Percentiles rank a stretch among this genome's conserved stretches.
Conservation (phyloP, 768 basidiomycete species). For the Tubosaeta brunneosetosa region DNA sequence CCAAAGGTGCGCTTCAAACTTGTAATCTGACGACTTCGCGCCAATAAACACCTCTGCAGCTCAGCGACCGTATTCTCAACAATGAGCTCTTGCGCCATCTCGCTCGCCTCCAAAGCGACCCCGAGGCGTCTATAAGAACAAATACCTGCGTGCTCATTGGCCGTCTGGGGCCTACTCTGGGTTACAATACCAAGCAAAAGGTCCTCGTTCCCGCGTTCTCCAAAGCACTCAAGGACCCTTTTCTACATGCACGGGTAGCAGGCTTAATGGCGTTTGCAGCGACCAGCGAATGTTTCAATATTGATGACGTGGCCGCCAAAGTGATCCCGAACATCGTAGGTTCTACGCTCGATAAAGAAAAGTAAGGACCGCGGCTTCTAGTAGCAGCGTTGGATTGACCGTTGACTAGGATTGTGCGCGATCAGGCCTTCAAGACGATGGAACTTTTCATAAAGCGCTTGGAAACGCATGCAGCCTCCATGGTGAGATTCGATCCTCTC, state of each 20-base stretch:
- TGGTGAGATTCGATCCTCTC: conserved; percentile 52
- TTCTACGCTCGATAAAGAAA: conserved; percentile 86
- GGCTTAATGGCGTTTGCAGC: conserved; percentile 96
- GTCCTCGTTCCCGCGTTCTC: conserved; percentile 96
- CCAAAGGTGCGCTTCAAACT: conserved; percentile 56
- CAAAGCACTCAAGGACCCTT: conserved; percentile 82
- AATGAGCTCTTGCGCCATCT: conserved; percentile 92
- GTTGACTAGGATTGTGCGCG: conserved; percentile 70
- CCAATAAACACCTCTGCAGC: conserved; percentile 37
- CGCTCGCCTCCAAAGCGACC: conserved; percentile 88
- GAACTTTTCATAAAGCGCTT: conserved; percentile 82
- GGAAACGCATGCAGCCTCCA: conserved; percentile 69
- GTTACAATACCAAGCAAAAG: conserved; percentile 87
- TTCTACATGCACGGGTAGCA: conserved; percentile 90
- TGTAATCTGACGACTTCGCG: not conserved
- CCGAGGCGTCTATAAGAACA: conserved; percentile 92
- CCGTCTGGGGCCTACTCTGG: conserved; percentile 78
- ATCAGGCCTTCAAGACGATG: conserved; percentile 93
- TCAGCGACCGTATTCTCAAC: conserved; percentile 88
- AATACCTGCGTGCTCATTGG: conserved; percentile 97
- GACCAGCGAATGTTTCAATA: conserved; percentile 82
- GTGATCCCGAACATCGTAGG: conserved; percentile 84
- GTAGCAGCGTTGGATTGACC: not conserved
- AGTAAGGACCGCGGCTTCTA: conserved; percentile 45
- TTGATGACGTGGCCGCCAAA: conserved; percentile 82